Evolutionary conservation across 495 filamentous ascomycete species (phyloP).

Genomic region (Talaromyces nanjingensis): DNA sequence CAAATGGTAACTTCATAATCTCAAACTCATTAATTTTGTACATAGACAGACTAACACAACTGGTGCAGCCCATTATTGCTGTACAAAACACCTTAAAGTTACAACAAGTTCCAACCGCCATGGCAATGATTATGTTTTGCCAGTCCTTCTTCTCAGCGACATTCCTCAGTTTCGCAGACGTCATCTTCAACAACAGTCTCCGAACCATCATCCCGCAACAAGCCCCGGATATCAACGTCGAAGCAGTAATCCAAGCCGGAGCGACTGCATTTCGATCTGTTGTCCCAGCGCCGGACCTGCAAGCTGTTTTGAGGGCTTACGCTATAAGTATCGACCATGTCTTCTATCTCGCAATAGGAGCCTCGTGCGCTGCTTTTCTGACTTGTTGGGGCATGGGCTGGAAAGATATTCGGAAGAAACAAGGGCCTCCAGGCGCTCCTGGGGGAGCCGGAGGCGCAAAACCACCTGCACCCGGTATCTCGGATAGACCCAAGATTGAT

Average conservation of each 20-base stretch:
- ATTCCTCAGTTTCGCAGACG: constrained; percentile 21
- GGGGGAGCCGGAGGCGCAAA: background rate
- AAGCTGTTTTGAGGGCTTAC: constrained; percentile 25
- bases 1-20: constrained; percentile 14
- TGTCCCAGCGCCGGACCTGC: constrained; percentile 10
- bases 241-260: constrained; percentile 23
- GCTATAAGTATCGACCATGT: constrained; percentile 20
- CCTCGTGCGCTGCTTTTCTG: constrained; percentile 18
- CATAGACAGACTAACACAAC: background rate
- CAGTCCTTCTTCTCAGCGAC: constrained; percentile 25
- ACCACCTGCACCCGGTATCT: background rate
- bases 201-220: constrained; percentile 11
- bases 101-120: constrained; percentile 18
- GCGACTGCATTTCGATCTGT: constrained; percentile 27
- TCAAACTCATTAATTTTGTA: background rate
- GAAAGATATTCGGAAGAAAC: constrained; percentile 23
- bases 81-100: constrained; percentile 22
- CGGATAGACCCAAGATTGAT: background rate
- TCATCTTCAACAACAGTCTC: constrained; percentile 25
- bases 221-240: constrained; percentile 21
- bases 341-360: constrained; percentile 28
- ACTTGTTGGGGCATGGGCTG: constrained; percentile 38
- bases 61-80: constrained; percentile 24
- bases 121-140: constrained; percentile 24
- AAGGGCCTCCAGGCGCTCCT: background rate